phyloP scores from a whole-genome alignment of 495 filamentous ascomycete species.

The Trichoderma reesei region DNA sequence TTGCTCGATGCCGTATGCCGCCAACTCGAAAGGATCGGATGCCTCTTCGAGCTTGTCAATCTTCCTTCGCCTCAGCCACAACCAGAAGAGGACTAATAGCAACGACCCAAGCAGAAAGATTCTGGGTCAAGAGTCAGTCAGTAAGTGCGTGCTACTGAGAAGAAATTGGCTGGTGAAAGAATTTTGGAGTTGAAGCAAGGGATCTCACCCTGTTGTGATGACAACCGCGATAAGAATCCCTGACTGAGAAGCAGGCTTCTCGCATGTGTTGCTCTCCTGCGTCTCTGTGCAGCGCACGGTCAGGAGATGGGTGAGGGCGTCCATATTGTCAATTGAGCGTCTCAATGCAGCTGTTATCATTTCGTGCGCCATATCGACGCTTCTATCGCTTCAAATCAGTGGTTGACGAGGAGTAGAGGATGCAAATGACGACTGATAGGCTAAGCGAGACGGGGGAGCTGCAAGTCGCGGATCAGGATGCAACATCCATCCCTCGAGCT shows the following conservation, averaged over 20 bases:
- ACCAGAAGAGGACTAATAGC: neutral
- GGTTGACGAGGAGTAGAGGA: neutral
- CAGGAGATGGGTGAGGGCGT: neutral
- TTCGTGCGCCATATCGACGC: neutral
- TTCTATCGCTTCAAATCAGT: neutral
- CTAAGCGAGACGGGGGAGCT: neutral
- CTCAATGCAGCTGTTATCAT: neutral
- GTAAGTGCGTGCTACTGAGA: neutral
- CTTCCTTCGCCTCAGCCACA: neutral
- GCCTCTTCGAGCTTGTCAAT: slow-evolving; percentile 1
- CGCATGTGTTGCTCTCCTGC: slow-evolving; percentile 1
- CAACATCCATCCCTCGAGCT: neutral
- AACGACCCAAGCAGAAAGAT: neutral
- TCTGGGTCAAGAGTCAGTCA: neutral
- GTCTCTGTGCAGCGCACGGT: neutral
- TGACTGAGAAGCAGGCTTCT: neutral
- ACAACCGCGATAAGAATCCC: neutral
- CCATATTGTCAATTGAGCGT: neutral
- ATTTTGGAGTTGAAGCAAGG: too few relatives aligned
- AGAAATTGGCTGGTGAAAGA: neutral
- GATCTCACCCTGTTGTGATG: neutral
- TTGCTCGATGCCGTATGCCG: neutral
- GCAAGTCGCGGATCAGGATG: neutral
- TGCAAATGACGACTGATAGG: neutral
- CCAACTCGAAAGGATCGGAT: slow-evolving; percentile 1